Evolutionary conservation across 2,329 filamentous ascomycete genomes (phyloP), one percentile per base, ranked within the genome.

Genomic region (Botrytis byssoidea): DNA sequence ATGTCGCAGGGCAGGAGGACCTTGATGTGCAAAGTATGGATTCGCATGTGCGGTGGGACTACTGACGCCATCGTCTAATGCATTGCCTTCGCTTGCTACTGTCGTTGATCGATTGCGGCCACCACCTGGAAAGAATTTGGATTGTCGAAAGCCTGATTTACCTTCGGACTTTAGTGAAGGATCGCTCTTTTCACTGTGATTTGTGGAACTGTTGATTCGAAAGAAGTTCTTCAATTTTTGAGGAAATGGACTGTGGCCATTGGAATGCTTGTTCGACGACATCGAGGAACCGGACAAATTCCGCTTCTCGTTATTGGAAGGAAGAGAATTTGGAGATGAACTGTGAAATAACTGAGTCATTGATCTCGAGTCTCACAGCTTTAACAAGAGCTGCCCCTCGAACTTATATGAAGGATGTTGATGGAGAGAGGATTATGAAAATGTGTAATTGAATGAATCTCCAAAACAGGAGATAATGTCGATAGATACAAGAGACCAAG

Each of bases 21-120:
- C 96, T 84, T 99, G 96, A 82, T 98, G 96, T 77, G 91, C 93
- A 83, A 98, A 99, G 84, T 99, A 99, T 29, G 96, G 96, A 82
- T 99, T 99, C 77, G 94, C 95, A 81, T 95, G 91, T 70, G 95
- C 95, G 7, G 94, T 98, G 40, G 96, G 96, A 81, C 95, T 97
- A 81, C 94, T 97, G 80, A 97, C 87, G 75, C 89, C 87, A 83
- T 98, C 95, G 78, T 98, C 95, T 77, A 98, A 88, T 74, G 92
- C 89, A 81, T 98, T 94, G 78, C 95, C 95, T 84, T 98, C 95
- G 83, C 94, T 97, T 78, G 93, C 93, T 73, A 97, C 93, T 40
- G 95, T 98, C 74, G 93, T 91, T 51, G 94, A 97, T 79, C 95
- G 91, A 81, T 95, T 94, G 79, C 95, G 92, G 81, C 92, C 92